phyloP scores from a whole-genome alignment of 148 eudicot species.

The Rhododendron mucronatum region DNA sequence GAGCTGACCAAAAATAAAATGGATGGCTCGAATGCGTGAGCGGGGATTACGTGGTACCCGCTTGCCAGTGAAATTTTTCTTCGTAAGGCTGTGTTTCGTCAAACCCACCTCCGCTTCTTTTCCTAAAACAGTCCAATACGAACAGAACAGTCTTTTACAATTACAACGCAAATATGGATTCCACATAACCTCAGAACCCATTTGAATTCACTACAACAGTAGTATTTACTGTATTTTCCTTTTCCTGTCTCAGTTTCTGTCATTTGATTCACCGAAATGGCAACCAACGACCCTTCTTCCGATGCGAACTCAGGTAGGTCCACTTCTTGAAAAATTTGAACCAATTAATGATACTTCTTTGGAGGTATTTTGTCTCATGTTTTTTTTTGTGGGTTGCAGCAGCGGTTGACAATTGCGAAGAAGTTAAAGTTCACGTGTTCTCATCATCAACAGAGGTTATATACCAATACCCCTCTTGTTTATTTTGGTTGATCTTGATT shows the following conservation, averaged over 20 bases:
- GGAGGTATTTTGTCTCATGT: not conserved
- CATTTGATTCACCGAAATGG: conserved; percentile 3
- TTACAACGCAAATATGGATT: not conserved
- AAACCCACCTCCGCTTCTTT: not conserved
- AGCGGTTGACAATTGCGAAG: conserved; percentile 24
- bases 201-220: not conserved
- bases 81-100: not conserved
- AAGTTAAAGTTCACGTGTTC: conserved; percentile 47
- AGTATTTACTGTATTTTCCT: too few relatives aligned
- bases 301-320: conserved; percentile 29
- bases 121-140: not conserved
- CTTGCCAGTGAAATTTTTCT: too few relatives aligned
- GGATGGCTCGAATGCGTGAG: too few relatives aligned
- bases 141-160: not conserved
- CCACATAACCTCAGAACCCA: not conserved
- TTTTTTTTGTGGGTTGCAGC: conserved; percentile 7
- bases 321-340: not conserved
- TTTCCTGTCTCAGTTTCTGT: too few relatives aligned
- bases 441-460: conserved; percentile 53
- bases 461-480: not conserved
- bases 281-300: conserved; percentile 4
- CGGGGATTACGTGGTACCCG: too few relatives aligned
- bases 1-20: too few relatives aligned
- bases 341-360: not conserved
- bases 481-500: not conserved